Base-by-base conservation (phyloP, 2,329 filamentous ascomycete genomes). In the Rutstroemia sydowiana region DNA sequence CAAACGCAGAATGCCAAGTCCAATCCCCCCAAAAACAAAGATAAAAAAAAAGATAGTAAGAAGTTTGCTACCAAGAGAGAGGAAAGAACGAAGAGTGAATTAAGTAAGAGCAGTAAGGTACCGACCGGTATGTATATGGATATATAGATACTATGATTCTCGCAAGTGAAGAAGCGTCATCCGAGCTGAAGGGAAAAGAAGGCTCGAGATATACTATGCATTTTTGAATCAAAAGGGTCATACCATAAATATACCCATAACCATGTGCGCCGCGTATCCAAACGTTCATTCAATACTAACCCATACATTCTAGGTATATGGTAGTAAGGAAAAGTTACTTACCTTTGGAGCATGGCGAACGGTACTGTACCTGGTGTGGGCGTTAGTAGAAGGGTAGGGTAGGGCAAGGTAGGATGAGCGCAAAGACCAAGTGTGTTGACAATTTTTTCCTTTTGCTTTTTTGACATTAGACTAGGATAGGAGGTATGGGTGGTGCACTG, bases 211-310 rank as follows among this genome's bases (percentile, higher is more conserved):
- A 39, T 39, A 16, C 36, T 10, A 20, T 21, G 20, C 20, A 39
- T 39, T 39, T 31, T 46, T 40, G 34, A 46, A 40, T 40, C 42
- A 46, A 46, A 42, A 46, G 43, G 42, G 23, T 46, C 18, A 30
- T 28, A 51, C 18, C 41, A 42, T 23, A 39, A n/a, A 37, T 20
- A 18, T 31, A 51, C 34, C 48, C 41, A 39, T 39, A 31, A 13
- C 43, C 20, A 50, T 36, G n/a, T 39, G 41, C 39, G 26, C 47
- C 39, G 23, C 20, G 32, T 45, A 46, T 36, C 26, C 42, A 51
- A 39, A 32, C 48, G 46, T 18, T 6, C 20, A 43, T 20, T 41
- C 30, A 7, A 32, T 32, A n/a, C n/a, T 32, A 32, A 7, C 7
- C 20, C 37, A 41, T 41, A 37, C 34, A 8, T 5, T 18, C 3